Evolutionary conservation across 176 grass and related monocot species (phyloP).

Genomic region (Poa pratensis): DNA sequence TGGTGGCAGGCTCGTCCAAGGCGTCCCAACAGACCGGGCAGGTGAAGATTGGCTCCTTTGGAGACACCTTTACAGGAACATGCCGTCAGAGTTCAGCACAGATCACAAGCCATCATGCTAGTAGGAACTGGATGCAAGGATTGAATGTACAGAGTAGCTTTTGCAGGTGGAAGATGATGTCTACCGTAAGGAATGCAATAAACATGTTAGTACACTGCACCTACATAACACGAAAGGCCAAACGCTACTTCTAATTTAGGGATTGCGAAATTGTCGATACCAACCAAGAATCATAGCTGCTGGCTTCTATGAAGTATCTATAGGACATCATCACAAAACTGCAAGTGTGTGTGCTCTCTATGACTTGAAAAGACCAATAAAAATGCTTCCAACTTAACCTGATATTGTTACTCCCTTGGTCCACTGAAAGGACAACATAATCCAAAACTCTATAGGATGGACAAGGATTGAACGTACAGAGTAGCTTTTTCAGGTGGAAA

Average conservation of each 20-base stretch:
- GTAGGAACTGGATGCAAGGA: constrained; percentile 9
- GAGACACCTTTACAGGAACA: constrained; percentile 23
- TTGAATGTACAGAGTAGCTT: neutral
- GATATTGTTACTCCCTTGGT: neutral
- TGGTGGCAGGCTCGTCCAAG: constrained; percentile 58
- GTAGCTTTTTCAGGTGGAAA: too few species aligned
- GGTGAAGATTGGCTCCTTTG: constrained; percentile 64
- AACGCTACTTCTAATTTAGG: neutral
- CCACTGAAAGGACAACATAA: neutral
- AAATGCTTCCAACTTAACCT: neutral
- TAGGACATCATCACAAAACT: constrained; percentile 4
- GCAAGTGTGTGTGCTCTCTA: too few species aligned
- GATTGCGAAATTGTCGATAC: neutral
- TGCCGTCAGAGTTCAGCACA: neutral
- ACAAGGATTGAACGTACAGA: too few species aligned
- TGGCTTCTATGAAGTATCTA: neutral
- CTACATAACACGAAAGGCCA: constrained; percentile 11
- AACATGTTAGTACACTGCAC: neutral
- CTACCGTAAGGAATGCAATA: neutral
- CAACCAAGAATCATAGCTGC: constrained; percentile 5
- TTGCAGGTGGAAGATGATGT: neutral
- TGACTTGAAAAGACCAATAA: neutral
- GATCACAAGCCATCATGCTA: neutral
- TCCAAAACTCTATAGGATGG: neutral
- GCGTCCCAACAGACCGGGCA: constrained; percentile 84